Evolutionary conservation across 768 basidiomycete genomes (phyloP).

Genomic region (Russula griseocarnosa): DNA sequence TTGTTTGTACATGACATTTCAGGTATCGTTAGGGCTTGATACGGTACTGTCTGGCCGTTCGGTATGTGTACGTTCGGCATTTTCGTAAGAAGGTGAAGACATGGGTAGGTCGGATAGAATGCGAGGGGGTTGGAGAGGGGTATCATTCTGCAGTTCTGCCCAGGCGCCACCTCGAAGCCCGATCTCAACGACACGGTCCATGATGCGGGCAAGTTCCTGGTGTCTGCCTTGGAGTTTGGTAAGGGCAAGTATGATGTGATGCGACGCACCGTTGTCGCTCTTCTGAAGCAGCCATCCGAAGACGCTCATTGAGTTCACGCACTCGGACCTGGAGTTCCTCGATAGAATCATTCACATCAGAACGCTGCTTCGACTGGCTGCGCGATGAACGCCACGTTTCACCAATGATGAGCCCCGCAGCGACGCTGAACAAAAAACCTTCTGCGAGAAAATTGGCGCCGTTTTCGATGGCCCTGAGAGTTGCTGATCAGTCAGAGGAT

Average conservation of each 20-base stretch:
- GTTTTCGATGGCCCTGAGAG: slow-evolving; percentile 70
- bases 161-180: slow-evolving; percentile 58
- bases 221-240: slow-evolving; percentile 40
- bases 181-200: slow-evolving; percentile 66
- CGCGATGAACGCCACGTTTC: slow-evolving; percentile 74
- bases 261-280: slow-evolving; percentile 43
- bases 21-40: not conserved
- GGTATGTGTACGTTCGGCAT: not conserved
- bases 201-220: slow-evolving; percentile 60
- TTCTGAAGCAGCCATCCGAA: slow-evolving; percentile 38
- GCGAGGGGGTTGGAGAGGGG: slow-evolving; percentile 49
- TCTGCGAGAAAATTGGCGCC: slow-evolving; percentile 83
- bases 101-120: slow-evolving; percentile 31
- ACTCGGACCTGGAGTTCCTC: slow-evolving; percentile 52
- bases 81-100: not conserved
- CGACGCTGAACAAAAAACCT: slow-evolving; percentile 78
- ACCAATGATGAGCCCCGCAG: slow-evolving; percentile 65
- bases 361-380: slow-evolving; percentile 64
- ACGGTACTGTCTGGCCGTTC: not conserved
- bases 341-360: slow-evolving; percentile 65
- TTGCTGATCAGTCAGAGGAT: not conserved
- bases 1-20: not conserved
- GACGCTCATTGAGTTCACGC: slow-evolving; percentile 44
- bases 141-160: slow-evolving; percentile 59
- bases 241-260: not conserved